Evolutionary conservation across 2,329 filamentous ascomycete species (phyloP).

Genomic region (Annulohypoxylon truncatum): DNA sequence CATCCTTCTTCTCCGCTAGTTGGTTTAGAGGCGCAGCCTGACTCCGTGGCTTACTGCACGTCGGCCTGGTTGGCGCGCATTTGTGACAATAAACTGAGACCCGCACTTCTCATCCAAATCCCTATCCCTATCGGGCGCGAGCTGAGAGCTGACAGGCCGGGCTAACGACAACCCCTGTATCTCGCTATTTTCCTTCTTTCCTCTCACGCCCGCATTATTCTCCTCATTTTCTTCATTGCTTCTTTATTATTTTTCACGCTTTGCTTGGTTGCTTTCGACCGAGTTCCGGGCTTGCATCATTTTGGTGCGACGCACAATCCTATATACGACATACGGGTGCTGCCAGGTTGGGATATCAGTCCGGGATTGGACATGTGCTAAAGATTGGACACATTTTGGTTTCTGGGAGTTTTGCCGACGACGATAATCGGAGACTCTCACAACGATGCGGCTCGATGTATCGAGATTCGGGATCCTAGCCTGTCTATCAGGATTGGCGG

Average conservation of each 20-base stretch:
- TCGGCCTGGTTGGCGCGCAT: slow-evolving; percentile 28
- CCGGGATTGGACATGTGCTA: slow-evolving; percentile 30
- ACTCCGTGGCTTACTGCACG: slow-evolving; percentile 36
- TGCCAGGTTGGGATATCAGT: slow-evolving; percentile 22
- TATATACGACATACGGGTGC: not conserved
- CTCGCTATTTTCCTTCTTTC: slow-evolving; percentile 27
- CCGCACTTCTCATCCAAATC: slow-evolving; percentile 31
- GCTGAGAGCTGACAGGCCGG: slow-evolving; percentile 40
- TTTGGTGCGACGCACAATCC: slow-evolving; percentile 14
- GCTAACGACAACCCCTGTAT: slow-evolving; percentile 19
- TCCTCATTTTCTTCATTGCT: slow-evolving; percentile 26
- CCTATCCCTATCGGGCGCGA: slow-evolving; percentile 33
- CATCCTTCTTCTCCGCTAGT: slow-evolving; percentile 33
- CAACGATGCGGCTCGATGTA: slow-evolving; percentile 47
- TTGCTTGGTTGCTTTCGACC: slow-evolving; percentile 22
- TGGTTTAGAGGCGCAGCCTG: slow-evolving; percentile 35
- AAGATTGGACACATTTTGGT: slow-evolving; percentile 34
- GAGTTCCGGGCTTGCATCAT: slow-evolving; percentile 13
- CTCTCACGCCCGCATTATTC: slow-evolving; percentile 26
- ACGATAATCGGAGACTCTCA: slow-evolving; percentile 32
- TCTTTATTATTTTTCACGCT: slow-evolving; percentile 23
- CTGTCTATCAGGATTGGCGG: slow-evolving; percentile 37
- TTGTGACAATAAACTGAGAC: slow-evolving; percentile 34
- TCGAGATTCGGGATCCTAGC: slow-evolving; percentile 43
- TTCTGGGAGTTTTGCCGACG: slow-evolving; percentile 36